Percentiles rank a stretch among this genome's conserved stretches.
These are phyloP conservation scores for Talaromyces albobiverticillius DNA, from an alignment of 2,329 filamentous ascomycete species.

Conservation along the genomic window DNA sequence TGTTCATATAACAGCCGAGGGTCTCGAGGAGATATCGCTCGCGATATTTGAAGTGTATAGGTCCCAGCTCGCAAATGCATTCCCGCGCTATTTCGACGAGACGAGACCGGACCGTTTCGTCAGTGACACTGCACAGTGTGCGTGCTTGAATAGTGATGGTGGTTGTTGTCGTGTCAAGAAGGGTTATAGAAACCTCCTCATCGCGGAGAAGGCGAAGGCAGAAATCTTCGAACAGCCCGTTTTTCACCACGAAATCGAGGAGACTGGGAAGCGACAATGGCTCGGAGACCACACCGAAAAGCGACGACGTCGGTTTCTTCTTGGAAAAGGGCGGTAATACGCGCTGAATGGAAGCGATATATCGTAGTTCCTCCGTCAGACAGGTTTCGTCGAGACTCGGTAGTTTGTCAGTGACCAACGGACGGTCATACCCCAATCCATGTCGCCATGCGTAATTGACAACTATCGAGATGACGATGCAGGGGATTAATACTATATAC, in stretches of 20 bases:
- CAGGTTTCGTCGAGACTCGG: background rate
- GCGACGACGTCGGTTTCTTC: background rate
- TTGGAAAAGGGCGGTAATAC: background rate
- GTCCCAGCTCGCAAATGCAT: background rate
- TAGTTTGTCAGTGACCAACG: background rate
- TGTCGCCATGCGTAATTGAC: constrained; percentile 52
- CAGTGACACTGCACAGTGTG: background rate
- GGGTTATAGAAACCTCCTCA: background rate
- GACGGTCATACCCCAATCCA: constrained; percentile 47
- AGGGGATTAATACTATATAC: constrained; percentile 52
- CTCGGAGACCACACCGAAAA: background rate
- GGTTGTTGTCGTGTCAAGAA: background rate
- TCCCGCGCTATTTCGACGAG: background rate
- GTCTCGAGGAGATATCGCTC: constrained; percentile 3
- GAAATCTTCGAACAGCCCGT: constrained; percentile 8
- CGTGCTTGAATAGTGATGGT: background rate
- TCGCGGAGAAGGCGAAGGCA: background rate
- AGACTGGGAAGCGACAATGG: background rate
- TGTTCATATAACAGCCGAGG: constrained; percentile 5
- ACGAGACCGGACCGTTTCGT: background rate
- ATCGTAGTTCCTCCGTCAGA: background rate
- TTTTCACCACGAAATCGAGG: background rate
- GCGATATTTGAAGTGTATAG: background rate
- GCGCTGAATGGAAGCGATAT: background rate
- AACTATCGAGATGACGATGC: constrained; percentile 45